Base-by-base conservation (phyloP, 1,284 basidiomycete species). In the Rhizoctonia solani region DNA sequence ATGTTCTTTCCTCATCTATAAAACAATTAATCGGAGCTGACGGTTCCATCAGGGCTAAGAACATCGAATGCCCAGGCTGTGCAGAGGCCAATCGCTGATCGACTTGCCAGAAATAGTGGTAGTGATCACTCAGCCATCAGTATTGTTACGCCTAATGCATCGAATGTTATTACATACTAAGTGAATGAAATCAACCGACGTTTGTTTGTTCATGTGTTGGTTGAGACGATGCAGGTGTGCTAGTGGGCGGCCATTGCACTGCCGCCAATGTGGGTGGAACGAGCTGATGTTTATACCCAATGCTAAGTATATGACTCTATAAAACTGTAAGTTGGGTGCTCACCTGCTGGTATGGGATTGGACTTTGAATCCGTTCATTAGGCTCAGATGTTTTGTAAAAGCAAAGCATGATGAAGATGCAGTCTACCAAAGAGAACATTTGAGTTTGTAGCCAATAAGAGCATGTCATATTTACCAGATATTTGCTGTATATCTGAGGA, bases 331-430 rank as follows among this genome's bases (percentile, higher is more conserved):
- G 29, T 16, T 23, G 13, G 13, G 27, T 37, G 46, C 34, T 32
- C 29, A 41, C 61, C 61, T 65, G 61, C 50, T 65, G 61, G 23
- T 39, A 65, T 8, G 61, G 61, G 41, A 65, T 46, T 9, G 61
- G 61, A 30, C 61, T 65, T 41, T 53, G 61, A 25, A 65, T 41
- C 30, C 61, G 50, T 19, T 65, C 61, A 44, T 65, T 65, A 9
- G 61, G 61, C 37, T 65, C 61, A n/a, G 61, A 53, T 23, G 61
- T 21, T 65, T 34, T 65, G 39, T 65, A 65, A 34, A 65, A 65
- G 50, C 46, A 34, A 5, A 65, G 37, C 50, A 65, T 54, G 39
- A 65, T 65, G 34, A 65, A 65, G 19, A 39, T 54, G 54, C 61
- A 65, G 46, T 65, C 61, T 65, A 54, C 14, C 30, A 44, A 46